Percentiles rank a stretch among this genome's conserved stretches.
These are phyloP conservation scores for Tilletia walkeri DNA, from an alignment of 1,284 basidiomycete species.

Conservation along the genomic window DNA sequence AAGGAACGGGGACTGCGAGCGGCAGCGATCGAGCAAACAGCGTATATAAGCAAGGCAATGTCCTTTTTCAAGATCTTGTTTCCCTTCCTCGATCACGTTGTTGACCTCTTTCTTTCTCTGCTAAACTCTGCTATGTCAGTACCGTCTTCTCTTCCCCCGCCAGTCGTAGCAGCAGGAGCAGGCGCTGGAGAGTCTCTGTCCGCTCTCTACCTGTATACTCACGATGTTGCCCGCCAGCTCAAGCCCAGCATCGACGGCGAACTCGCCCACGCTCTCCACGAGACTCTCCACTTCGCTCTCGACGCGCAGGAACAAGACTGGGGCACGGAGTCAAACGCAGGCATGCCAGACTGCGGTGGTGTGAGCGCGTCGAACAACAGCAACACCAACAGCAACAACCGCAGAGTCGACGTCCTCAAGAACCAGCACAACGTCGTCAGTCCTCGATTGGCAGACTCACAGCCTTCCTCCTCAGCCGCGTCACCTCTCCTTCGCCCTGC, in stretches of 20 bases:
- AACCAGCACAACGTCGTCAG: background rate
- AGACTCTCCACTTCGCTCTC: conserved; percentile 48
- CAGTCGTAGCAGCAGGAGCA: background rate
- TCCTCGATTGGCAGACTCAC: conserved; percentile 3
- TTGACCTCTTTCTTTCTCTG: too few relatives aligned
- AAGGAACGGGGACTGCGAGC: too few relatives aligned
- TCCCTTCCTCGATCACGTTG: too few relatives aligned
- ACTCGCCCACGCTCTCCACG: conserved; percentile 46
- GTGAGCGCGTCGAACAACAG: background rate
- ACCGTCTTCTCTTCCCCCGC: too few relatives aligned
- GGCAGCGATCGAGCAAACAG: too few relatives aligned
- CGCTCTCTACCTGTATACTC: conserved; percentile 43
- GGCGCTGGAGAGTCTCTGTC: conserved; percentile 19
- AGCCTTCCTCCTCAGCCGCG: conserved; percentile 5
- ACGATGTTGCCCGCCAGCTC: conserved; percentile 42
- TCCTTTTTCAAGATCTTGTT: too few relatives aligned
- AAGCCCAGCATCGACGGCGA: conserved; percentile 47
- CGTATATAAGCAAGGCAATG: too few relatives aligned
- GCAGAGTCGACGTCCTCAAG: conserved; percentile 4
- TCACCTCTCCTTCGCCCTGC: background rate
- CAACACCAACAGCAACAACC: background rate
- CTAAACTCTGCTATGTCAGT: too few relatives aligned
- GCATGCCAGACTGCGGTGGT: background rate
- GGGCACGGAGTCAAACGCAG: conserved; percentile 5
- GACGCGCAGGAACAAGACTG: conserved; percentile 47